Base-by-base conservation (phyloP, 805 yeast species). In the Yarrowia sp. region DNA sequence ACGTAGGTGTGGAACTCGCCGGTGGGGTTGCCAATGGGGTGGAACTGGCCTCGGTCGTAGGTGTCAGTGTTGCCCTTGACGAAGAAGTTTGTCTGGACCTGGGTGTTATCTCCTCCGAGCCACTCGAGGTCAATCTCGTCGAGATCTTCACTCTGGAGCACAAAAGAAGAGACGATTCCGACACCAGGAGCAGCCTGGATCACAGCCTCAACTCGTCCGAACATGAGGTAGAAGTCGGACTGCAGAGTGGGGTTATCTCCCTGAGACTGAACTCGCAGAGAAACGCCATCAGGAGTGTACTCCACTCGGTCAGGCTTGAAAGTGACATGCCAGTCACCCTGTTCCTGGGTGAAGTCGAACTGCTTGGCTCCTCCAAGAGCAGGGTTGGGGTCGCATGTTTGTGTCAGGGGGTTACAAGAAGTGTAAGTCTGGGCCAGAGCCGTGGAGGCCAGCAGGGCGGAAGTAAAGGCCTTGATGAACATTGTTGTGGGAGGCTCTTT, bases 41-140 rank as follows among this genome's bases (percentile, higher is more conserved):
- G 92, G 77, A 83, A 88, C 38, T 76, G 85, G 65, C 97, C 97
- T 71, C 97, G 82, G 72, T 89, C 90, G 71, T 87, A 90, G 3
- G 93, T 84, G 11, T 86, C 74, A 2, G 90, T 85, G 72, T 86
- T 78, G 67, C 97, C 97, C 74, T 92, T 88, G 38, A 91, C 84
- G 78, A 90, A 92, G 75, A 76, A 92, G 70, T 77, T 77, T 26
- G 92, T 80, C 76, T 90, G 96, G 70, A 88, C 84, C 73, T 90
- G 87, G 44, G 83, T 80, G 26, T 79, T 79, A 72, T 92, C 96
- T 54, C 89, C 85, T 19, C 97, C 97, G 49, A 89, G 80, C 86
- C 95, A 88, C 75, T 92, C 97, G 56, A 89, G 72, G 76, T 92
- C 98, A 52, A 92, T 85, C 76, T 92, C 98, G 76, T 92, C 98